These are phyloP conservation scores for Sparassis latifolia DNA, from an alignment of 1,284 basidiomycete species.

Conservation along the genomic window DNA sequence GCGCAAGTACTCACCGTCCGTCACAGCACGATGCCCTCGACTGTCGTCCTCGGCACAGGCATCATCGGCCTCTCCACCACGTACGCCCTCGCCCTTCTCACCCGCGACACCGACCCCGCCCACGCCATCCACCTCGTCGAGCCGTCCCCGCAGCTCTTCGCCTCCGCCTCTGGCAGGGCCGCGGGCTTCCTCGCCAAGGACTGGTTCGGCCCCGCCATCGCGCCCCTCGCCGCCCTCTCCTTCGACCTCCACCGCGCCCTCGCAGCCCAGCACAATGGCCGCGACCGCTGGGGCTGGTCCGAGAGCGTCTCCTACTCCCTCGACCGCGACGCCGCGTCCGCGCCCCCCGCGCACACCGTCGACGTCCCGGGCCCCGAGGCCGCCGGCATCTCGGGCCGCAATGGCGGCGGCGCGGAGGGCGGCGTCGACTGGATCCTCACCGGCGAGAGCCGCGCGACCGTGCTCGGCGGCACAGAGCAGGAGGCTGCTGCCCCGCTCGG, in stretches of 20 bases:
- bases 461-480: not conserved
- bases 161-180: slow-evolving; percentile 53
- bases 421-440: slow-evolving; percentile 21
- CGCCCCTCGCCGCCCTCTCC: slow-evolving; percentile 47
- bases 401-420: not conserved
- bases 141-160: slow-evolving; percentile 27
- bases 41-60: slow-evolving; percentile 40
- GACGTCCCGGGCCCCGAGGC: slow-evolving; percentile 3
- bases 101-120: not conserved
- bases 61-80: slow-evolving; percentile 57
- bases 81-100: slow-evolving; percentile 32
- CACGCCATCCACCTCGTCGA: slow-evolving; percentile 31
- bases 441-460: slow-evolving; percentile 17
- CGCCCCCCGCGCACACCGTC: not conserved
- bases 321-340: slow-evolving; percentile 16
- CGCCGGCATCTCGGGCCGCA: not conserved
- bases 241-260: slow-evolving; percentile 53
- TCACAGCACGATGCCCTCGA: slow-evolving; percentile 24
- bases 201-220: slow-evolving; percentile 49
- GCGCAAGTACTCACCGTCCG: not conserved
- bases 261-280: slow-evolving; percentile 43
- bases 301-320: slow-evolving; percentile 26
- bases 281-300: slow-evolving; percentile 51
- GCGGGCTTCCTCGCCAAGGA: slow-evolving; percentile 62
- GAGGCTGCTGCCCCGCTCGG: not conserved